A percentile compares a stretch with the other conserved stretches of the same genome.
Evolutionary conservation across 139 green algal species (phyloP).

Genomic region (Chlamydomonas schloesseri): DNA sequence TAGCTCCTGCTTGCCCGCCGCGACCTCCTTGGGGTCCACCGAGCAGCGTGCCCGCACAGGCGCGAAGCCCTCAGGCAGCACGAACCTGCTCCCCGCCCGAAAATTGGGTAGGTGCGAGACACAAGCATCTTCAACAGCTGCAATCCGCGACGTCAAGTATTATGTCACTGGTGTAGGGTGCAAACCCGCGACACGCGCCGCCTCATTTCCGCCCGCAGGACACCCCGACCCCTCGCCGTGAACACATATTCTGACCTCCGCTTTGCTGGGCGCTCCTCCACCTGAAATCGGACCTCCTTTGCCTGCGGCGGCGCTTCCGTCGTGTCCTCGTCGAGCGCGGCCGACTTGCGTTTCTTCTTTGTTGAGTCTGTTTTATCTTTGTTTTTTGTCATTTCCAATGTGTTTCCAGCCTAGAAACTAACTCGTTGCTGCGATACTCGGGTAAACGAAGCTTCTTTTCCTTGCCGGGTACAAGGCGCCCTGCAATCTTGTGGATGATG

Average conservation of each 20-base stretch:
- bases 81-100: background rate
- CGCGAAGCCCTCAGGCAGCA: background rate
- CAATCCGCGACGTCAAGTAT: no score
- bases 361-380: no score
- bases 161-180: background rate
- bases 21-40: slow-evolving; percentile 5
- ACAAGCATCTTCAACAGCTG: no score
- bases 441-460: background rate
- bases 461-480: background rate
- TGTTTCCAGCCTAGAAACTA: background rate
- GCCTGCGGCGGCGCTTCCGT: background rate
- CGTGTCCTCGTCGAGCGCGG: no score
- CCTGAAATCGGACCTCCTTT: slow-evolving; percentile 9
- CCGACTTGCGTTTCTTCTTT: slow-evolving; percentile 40
- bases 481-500: background rate
- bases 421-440: background rate
- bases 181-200: background rate
- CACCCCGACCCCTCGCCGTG: no score
- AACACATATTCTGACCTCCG: background rate
- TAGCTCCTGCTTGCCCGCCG: slow-evolving; percentile 30
- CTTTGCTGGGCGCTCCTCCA: slow-evolving; percentile 15
- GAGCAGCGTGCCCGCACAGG: background rate
- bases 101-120: no score
- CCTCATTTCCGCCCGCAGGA: background rate
- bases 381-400: no score